Base-by-base conservation (phyloP, 805 yeast genomes). In the Aciculoconidium aculeatum region DNA sequence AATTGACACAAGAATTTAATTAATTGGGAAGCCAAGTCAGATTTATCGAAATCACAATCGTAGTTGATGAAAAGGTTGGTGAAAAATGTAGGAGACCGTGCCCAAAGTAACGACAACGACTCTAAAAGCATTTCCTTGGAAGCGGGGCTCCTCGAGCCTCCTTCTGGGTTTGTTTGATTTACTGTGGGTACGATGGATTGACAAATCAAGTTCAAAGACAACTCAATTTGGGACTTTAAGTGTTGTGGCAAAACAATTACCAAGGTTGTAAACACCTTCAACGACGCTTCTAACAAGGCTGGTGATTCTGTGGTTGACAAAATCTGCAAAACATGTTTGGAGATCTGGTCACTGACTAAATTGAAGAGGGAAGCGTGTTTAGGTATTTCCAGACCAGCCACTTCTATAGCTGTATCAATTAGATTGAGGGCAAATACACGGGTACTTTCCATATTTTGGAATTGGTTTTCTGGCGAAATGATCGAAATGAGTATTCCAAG, bases 21-120 rank as follows among this genome's bases (percentile, higher is more conserved):
- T 15, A 84, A 58, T 21, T 75, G 72, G 13, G 70, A 70, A 10
- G 90, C 70, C 32, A 94, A 57, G 50, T 92, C 96, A 2, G 80
- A 69, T 41, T 90, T 75, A 36, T 86, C 94, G 40, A 86, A 77
- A 48, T 86, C 90, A 55, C 97, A 90, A 53, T 92, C 98, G 51
- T 77, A 92, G 33, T 78, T 79, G 32, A 83, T 77, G 51, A 83
- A 92, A 19, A 88, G 53, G 24, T 76, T 72, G 9, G 86, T 73
- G 52, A 87, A 86, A 34, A 85, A 78, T 3, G 71, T 60, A 2
- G 95, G 90, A 0, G 84, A 75, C 34, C 95, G 70, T 4, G 80
- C 71, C 94, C 94, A 83, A 16, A 83, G 56, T 27, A 80, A 75
- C 3, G 95, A 82, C 2, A 90, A 58, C 8, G 88, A 77, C 55